Evolutionary conservation across 2,329 filamentous ascomycete genomes (phyloP), one percentile per base, ranked within the genome.

Genomic region (Cladosporium sp.): DNA sequence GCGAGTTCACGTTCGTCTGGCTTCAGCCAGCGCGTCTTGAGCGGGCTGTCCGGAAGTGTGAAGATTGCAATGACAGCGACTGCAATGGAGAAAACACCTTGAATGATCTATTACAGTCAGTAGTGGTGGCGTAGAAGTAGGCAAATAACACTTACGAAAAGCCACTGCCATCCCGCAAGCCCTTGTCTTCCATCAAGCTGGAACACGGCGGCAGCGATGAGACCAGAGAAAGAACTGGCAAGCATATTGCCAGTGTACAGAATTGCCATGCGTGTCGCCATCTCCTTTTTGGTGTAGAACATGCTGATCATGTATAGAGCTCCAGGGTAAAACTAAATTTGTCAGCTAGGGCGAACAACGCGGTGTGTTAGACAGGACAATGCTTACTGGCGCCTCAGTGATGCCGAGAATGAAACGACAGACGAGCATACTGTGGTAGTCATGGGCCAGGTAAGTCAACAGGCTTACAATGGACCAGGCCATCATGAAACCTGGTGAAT

Each of bases 11-110:
- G n/a, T 32, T 80, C 75, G n/a, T 74, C 70, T 1, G 66, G 65
- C 1, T 61, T 73, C 38, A 78, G 68, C 62, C 76, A 76, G 6
- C 59, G 58, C 46, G 61, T 62, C 38, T 55, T 35, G 6, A 33
- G 22, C 27, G 85, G 85, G 55, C 85, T 85, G 61, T 88, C 80
- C 0, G 84, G 84, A 12, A 89, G 70, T 20, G 87, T 67, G 57
- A 79, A 81, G 61, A 75, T 76, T 1, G 81, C 74, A 1, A 64
- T 58, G 5, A 80, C 62, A 12, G 84, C 83, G 27, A 88, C 73
- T 8, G 70, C 71, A 22, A 88, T 70, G 1, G 84, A 88, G 45
- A 40, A 22, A 7, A 35, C 45, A 15, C 45, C 45, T 48, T 48
- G 45, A 3, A 48, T 38, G 11, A 48, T 48, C 33, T 69, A 74